Conservation (phyloP, 305 asterid genomes). For the Fraxinus latifolia region DNA sequence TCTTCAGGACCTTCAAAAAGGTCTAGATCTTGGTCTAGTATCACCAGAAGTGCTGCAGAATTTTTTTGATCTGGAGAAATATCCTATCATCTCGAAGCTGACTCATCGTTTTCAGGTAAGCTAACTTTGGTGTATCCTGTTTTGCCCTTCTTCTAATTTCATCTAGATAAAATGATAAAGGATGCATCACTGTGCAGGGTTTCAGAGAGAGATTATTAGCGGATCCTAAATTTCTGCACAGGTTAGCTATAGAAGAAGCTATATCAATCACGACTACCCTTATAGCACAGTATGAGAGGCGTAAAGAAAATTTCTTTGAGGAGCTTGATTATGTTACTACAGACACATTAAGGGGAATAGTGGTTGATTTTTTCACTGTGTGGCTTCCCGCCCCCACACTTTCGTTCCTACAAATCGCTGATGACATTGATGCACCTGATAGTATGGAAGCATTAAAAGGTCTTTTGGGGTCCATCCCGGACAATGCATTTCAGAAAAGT, state of each 20-base stretch:
- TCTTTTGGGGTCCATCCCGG: constrained; percentile 88
- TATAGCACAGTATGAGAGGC: constrained; percentile 77
- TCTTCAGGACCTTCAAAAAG: constrained; percentile 83
- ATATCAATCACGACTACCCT: constrained; percentile 86
- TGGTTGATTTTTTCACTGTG: constrained; percentile 91
- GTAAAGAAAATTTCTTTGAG: constrained; percentile 70
- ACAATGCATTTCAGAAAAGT: constrained; percentile 86
- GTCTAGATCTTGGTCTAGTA: constrained; percentile 91
- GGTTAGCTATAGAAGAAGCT: constrained; percentile 93
- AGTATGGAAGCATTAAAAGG: constrained; percentile 68
- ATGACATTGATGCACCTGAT: constrained; percentile 44
- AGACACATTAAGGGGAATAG: constrained; percentile 71
- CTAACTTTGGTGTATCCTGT: constrained; percentile 13
- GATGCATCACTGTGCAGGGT: constrained; percentile 56
- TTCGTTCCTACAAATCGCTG: constrained; percentile 61
- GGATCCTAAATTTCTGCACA: constrained; percentile 79
- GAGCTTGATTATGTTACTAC: constrained; percentile 88
- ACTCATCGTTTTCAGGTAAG: constrained; percentile 76
- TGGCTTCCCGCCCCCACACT: constrained; percentile 98
- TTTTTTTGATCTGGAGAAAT: constrained; percentile 78
- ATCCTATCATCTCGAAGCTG: constrained; percentile 72
- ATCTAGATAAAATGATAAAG: not conserved
- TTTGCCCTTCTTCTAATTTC: constrained; percentile 2
- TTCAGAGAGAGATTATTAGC: constrained; percentile 92
- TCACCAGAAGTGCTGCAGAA: constrained; percentile 93